Evolutionary conservation across 352 stramenopile species (phyloP).

Genomic region (Lagenidium giganteum): DNA sequence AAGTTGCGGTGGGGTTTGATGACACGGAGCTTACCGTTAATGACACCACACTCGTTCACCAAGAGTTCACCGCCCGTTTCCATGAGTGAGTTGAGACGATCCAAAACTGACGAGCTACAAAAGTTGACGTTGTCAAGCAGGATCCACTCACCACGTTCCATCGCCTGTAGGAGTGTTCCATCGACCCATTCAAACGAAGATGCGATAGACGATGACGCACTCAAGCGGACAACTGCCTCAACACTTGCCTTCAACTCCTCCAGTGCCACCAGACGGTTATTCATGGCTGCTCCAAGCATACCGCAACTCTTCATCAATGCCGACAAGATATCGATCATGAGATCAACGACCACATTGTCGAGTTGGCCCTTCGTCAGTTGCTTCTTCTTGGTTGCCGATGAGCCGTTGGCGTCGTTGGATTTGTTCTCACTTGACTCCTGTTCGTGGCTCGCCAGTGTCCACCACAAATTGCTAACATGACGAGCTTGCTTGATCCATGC

Average conservation of each 20-base stretch:
- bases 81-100: slow-evolving; percentile 99
- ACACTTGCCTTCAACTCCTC: slow-evolving; percentile 5
- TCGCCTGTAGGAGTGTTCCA: slow-evolving; percentile 96
- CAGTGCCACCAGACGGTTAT: too few relatives aligned
- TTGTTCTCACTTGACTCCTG: slow-evolving; percentile 11
- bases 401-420: background rate
- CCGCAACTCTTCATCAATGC: slow-evolving; percentile 36
- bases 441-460: slow-evolving; percentile 17
- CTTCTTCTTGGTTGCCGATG: slow-evolving; percentile 8
- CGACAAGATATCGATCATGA: slow-evolving; percentile 46
- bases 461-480: slow-evolving; percentile 24
- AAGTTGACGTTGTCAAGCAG: slow-evolving; percentile 99
- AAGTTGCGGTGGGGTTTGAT: slow-evolving; percentile 98
- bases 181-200: slow-evolving; percentile 98
- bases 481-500: slow-evolving; percentile 18
- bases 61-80: slow-evolving; percentile 97
- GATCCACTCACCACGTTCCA: slow-evolving; percentile 98
- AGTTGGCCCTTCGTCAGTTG: slow-evolving; percentile 65
- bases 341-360: slow-evolving; percentile 48
- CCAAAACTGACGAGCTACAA: slow-evolving; percentile 98
- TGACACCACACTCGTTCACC: slow-evolving; percentile 97
- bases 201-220: slow-evolving; percentile 53
- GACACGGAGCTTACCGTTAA: slow-evolving; percentile 87
- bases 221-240: slow-evolving; percentile 38
- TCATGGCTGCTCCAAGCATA: too few relatives aligned